Evolutionary conservation across 2,329 filamentous ascomycete species (phyloP).

Genomic region (Trichoderma sp.): DNA sequence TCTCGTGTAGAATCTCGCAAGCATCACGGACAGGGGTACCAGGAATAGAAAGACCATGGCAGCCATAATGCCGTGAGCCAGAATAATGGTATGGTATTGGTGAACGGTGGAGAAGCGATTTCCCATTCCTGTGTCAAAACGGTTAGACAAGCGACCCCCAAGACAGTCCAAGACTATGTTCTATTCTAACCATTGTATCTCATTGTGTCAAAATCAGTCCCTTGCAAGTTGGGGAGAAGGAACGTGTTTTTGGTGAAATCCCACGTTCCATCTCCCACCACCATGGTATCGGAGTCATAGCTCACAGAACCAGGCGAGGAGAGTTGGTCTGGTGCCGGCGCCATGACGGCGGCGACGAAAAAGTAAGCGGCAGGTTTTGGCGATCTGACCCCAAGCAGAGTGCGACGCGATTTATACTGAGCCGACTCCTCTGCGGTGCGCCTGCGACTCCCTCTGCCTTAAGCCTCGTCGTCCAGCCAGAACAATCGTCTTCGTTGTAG

Average conservation of each 20-base stretch:
- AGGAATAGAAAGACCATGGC: slow-evolving; percentile 74
- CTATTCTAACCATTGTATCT: slow-evolving; percentile 69
- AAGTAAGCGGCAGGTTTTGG: neutral
- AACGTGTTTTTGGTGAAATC: slow-evolving; percentile 76
- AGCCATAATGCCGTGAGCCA: slow-evolving; percentile 71
- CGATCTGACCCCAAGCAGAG: neutral
- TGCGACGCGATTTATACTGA: neutral
- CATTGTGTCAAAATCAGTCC: slow-evolving; percentile 79
- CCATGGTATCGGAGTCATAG: slow-evolving; percentile 73
- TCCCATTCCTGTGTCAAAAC: slow-evolving; percentile 66
- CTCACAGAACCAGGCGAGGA: slow-evolving; percentile 71
- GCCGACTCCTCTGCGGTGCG: neutral
- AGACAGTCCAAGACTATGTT: neutral
- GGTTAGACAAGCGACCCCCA: slow-evolving; percentile 26
- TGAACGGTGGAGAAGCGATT: slow-evolving; percentile 71
- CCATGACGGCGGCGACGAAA: slow-evolving; percentile 56
- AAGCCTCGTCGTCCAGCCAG: neutral
- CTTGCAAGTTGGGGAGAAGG: slow-evolving; percentile 73
- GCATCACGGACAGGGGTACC: slow-evolving; percentile 72
- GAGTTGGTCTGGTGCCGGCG: slow-evolving; percentile 59
- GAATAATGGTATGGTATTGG: slow-evolving; percentile 71
- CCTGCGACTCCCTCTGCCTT: neutral
- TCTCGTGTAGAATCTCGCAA: slow-evolving; percentile 68
- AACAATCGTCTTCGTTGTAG: neutral
- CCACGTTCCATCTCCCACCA: slow-evolving; percentile 82